Base-by-base conservation (phyloP, 257 asterid species). In the Voacanga thouarsii region DNA sequence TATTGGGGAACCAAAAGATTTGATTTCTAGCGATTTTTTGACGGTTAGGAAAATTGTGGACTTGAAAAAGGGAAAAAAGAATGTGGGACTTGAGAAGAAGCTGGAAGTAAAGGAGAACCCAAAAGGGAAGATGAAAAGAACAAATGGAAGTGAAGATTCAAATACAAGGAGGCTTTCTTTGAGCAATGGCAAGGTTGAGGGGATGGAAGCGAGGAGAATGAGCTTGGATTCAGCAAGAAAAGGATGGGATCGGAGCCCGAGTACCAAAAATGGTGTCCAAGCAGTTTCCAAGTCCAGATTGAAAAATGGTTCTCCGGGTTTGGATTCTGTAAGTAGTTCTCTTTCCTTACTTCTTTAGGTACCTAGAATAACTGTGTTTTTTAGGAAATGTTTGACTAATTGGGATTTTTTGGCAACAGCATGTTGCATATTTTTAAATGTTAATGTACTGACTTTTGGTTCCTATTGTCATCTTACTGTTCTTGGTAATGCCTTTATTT, bases 11-110 rank as follows among this genome's bases (percentile, higher is more conserved):
- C 98, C 98, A 0, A 87, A 87, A 82, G 98, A 94, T 81, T 89
- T 94, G 94, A 94, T 94, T 80, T 86, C 98, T 41, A 85, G 97
- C 77, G 98, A 92, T 78, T 88, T 84, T 82, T 74, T 94, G 86
- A 91, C 87, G 60, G 89, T 83, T 15, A 79, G 85, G 85, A 92
- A 80, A 75, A 77, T 53, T 57, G 59, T 66, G 51, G 86, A 77
- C 80, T 76, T 37, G 84, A 87, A 79, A 64, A 88, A 73, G 81
- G 88, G 24, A 24, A 92, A 89, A 82, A 50, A 85, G 5, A 85
- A 82, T 75, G 88, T 71, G 3, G 91, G 86, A 49, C 75, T 81
- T 19, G 78, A 49, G 80, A 88, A 86, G 80, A 88, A 83, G 83
- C 72, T 68, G 3, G 89, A 86, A 68, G 85, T 65, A 50, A 82